Conservation (phyloP, 768 basidiomycete species). For the Mycena epipterygia region DNA sequence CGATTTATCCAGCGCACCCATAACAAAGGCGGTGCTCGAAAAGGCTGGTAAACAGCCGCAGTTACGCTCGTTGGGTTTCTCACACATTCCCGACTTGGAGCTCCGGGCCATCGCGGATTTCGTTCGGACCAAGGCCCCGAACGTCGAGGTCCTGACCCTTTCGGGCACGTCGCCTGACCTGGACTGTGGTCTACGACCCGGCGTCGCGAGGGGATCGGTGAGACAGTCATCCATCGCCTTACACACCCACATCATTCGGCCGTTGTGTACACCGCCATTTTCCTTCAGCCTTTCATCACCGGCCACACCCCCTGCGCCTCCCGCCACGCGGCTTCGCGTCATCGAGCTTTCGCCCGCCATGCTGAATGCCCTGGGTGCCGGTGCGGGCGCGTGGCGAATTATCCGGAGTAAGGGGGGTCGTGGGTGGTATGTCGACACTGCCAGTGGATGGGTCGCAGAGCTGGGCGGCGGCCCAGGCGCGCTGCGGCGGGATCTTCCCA, state of each 20-base stretch:
- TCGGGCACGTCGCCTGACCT: constrained; percentile 83
- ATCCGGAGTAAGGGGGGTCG: constrained; percentile 93
- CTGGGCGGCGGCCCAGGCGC: constrained; percentile 55
- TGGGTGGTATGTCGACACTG: constrained; percentile 95
- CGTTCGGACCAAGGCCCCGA: constrained; percentile 72
- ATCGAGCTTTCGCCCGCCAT: constrained; percentile 85
- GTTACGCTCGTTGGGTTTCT: constrained; percentile 91
- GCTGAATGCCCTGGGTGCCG: constrained; percentile 79
- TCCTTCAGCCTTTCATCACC: constrained; percentile 64
- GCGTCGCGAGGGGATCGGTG: constrained; percentile 55
- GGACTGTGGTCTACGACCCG: constrained; percentile 64
- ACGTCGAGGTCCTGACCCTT: constrained; percentile 90
- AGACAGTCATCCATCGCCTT: constrained; percentile 83
- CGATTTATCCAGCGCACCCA: constrained; percentile 88
- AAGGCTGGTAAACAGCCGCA: constrained; percentile 71
- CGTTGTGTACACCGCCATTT: constrained; percentile 85
- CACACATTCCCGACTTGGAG: constrained; percentile 82
- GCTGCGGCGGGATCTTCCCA: constrained; percentile 70
- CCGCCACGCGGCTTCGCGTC: constrained; percentile 85
- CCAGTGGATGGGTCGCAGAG: constrained; percentile 82
- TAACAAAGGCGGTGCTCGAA: constrained; percentile 70
- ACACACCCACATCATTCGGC: constrained; percentile 83
- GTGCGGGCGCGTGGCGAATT: constrained; percentile 89
- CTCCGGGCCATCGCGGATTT: constrained; percentile 78
- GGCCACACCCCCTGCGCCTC: constrained; percentile 49